Base-by-base conservation (phyloP, 768 basidiomycete genomes). In the Favolaschia claudopus region DNA sequence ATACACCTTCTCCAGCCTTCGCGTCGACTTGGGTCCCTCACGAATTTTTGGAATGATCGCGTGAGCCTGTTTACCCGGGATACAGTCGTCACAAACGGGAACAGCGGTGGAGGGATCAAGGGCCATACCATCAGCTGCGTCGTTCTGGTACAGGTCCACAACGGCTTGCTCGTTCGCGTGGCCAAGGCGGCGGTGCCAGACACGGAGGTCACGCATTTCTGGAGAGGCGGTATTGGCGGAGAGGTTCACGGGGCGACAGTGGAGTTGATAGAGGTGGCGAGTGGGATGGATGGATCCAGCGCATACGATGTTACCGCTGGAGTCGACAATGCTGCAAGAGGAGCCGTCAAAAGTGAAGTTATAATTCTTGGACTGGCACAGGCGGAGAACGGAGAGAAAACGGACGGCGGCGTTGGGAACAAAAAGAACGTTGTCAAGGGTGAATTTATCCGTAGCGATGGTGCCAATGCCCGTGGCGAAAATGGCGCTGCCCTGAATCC, bases 401-500 rank as follows among this genome's bases (percentile, higher is more conserved):
- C 39, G 56, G 8, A 58, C 28, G 7, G 47, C 17, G 1, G 56
- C 47, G 7, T 22, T n/a, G 10, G 56, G 56, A 15, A 50, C 56
- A 15, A 42, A 58, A 3, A 58, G 45, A 1, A 32, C 55, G 29
- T 47, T 22, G 5, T 46, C n/a, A 14, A 56, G 19, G 1, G 7
- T 13, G 20, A 50, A 34, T n/a, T 38, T 43, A 32, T 44, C 42
- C 4, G 47, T 58, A 0, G 32, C 47, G 32, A 62, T 55, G 2
- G 37, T 51, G 9, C 60, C 60, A 25, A 62, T 24, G 12, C 60
- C 60, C 7, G 7, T 9, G 5, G 60, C 60, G 24, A 29, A 4
- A 14, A 62, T 37, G 3, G 55, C 27, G 39, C n/a, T 47, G 19
- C 59, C 52, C 13, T 55, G 52, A 40, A 60, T 45, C 8, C 58